These are phyloP conservation scores for Albugo laibachii DNA, from an alignment of 352 stramenopile species.

Conservation along the genomic window DNA sequence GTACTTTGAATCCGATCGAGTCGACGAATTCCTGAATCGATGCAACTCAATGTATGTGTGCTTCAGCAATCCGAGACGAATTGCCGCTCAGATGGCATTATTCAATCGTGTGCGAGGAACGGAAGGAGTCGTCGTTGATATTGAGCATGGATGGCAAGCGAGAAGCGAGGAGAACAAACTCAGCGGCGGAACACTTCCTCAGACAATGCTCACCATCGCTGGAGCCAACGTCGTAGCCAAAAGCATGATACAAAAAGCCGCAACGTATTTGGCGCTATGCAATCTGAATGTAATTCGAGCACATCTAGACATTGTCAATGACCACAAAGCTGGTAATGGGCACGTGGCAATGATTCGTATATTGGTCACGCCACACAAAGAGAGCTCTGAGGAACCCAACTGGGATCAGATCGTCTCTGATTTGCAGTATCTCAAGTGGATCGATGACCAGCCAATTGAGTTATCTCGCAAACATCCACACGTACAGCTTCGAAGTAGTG, in stretches of 20 bases:
- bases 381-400: slow-evolving; percentile 35
- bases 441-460: slow-evolving; percentile 59
- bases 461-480: slow-evolving; percentile 74
- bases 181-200: slow-evolving; percentile 19
- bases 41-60: slow-evolving; percentile 72
- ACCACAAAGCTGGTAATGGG: slow-evolving; percentile 48
- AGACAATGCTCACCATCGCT: slow-evolving; percentile 75
- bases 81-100: slow-evolving; percentile 46
- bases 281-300: slow-evolving; percentile 88
- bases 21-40: slow-evolving; percentile 42
- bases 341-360: slow-evolving; percentile 69
- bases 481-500: slow-evolving; percentile 78
- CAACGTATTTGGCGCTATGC: slow-evolving; percentile 81
- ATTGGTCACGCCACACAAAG: slow-evolving; percentile 43
- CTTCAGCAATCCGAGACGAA: slow-evolving; percentile 53
- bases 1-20: slow-evolving; percentile 34
- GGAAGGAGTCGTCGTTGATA: slow-evolving; percentile 48
- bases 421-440: slow-evolving; percentile 79
- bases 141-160: slow-evolving; percentile 70
- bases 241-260: slow-evolving; percentile 58
- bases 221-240: slow-evolving; percentile 70
- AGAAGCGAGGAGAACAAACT: slow-evolving; percentile 71
- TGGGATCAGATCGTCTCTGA: slow-evolving; percentile 72
- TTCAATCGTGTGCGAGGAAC: slow-evolving; percentile 47
- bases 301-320: slow-evolving; percentile 88